These are phyloP conservation scores for Gyromitra esculenta DNA, from an alignment of 2,329 filamentous ascomycete species.

Conservation along the genomic window DNA sequence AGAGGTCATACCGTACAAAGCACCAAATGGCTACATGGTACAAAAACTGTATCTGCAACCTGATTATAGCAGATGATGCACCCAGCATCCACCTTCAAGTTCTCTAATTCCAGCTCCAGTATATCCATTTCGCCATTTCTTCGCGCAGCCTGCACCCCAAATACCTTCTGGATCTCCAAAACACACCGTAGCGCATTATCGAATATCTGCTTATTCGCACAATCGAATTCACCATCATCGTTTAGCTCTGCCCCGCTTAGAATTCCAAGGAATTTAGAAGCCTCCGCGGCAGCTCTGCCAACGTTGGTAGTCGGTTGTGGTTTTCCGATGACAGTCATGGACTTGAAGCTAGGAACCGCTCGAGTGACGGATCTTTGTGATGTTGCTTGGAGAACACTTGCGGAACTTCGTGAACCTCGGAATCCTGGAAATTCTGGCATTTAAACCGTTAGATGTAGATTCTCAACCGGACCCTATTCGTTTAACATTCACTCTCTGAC, in stretches of 20 bases:
- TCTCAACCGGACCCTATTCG: no score
- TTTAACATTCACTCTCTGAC: no score
- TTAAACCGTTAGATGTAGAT: no score
- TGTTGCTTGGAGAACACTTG: no score
- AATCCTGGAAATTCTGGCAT: no score
- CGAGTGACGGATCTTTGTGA: no score
- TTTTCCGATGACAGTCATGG: no score
- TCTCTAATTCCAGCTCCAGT: conserved; percentile 8
- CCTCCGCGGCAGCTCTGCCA: conserved; percentile 19
- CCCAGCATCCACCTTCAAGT: conserved; percentile 41
- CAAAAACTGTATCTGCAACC: conserved; percentile 47
- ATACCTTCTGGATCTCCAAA: conserved; percentile 9
- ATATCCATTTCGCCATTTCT: neutral
- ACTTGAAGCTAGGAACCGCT: no score
- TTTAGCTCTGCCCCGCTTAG: neutral
- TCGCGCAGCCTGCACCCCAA: neutral
- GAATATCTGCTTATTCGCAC: conserved; percentile 12
- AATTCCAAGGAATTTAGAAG: conserved; percentile 34
- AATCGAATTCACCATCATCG: neutral
- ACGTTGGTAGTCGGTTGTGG: no score
- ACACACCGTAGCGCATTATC: conserved; percentile 11
- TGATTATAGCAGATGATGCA: conserved; percentile 48
- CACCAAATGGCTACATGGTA: conserved; percentile 49
- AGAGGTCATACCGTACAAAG: conserved; percentile 36
- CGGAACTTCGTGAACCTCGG: no score